Percentiles rank a stretch among this genome's conserved stretches.
phyloP scores from a whole-genome alignment of 1,284 basidiomycete species.

The Somion occarium region DNA sequence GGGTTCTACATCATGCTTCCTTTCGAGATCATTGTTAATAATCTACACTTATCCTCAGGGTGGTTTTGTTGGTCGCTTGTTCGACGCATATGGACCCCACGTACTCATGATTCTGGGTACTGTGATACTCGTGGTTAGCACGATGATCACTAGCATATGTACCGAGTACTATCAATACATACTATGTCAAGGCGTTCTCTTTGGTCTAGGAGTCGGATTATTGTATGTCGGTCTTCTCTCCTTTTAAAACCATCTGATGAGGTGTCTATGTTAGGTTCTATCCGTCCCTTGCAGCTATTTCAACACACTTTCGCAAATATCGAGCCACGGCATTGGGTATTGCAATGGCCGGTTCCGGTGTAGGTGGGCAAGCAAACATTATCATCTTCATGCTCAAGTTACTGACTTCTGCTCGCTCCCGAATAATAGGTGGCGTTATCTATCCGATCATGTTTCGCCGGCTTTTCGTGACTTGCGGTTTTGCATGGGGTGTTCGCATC shows the following conservation, averaged over 20 bases:
- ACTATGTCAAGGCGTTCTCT: constrained; percentile 33
- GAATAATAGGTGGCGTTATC: constrained; percentile 53
- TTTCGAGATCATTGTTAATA: constrained; percentile 4
- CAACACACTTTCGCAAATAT: constrained; percentile 52
- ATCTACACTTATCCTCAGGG: constrained; percentile 18
- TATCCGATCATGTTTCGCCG: constrained; percentile 62
- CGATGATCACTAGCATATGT: constrained; percentile 35
- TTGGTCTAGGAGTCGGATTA: constrained; percentile 31
- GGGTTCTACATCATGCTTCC: constrained; percentile 16
- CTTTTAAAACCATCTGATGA: not conserved
- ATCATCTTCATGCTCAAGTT: constrained; percentile 7
- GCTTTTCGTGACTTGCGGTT: constrained; percentile 52
- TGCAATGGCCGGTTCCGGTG: constrained; percentile 30
- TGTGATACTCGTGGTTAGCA: constrained; percentile 28
- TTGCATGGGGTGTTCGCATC: constrained; percentile 52
- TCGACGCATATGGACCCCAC: constrained; percentile 32
- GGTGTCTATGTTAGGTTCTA: constrained; percentile 21
- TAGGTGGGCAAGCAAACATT: constrained; percentile 16
- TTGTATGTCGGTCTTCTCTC: constrained; percentile 23
- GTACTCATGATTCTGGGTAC: constrained; percentile 29
- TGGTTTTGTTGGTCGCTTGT: constrained; percentile 27
- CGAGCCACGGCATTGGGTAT: constrained; percentile 53
- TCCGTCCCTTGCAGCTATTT: constrained; percentile 20
- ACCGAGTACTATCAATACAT: constrained; percentile 33
- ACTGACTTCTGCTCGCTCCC: not conserved